Conservation (phyloP, 257 asterid species). For the Anisodus tanguticus region DNA sequence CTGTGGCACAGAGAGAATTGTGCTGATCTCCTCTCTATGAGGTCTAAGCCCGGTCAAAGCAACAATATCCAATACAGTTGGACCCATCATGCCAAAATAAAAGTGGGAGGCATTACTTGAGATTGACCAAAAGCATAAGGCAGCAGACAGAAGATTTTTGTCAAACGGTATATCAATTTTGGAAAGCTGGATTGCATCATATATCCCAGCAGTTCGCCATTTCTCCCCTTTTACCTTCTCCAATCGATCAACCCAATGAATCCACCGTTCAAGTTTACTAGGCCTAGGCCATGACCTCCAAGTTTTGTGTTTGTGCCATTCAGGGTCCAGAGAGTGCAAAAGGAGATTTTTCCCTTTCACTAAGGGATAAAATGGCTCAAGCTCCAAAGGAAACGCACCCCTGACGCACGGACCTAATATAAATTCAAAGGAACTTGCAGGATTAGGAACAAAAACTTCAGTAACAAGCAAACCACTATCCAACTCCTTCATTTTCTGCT, state of each 20-base stretch:
- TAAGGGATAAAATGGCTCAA: conserved; percentile 15
- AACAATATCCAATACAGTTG: conserved; percentile 20
- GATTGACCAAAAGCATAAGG: conserved; percentile 15
- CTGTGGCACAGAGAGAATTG: not conserved
- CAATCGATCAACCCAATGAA: conserved; percentile 2
- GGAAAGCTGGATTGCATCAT: conserved; percentile 20
- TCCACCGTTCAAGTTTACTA: too few relatives aligned
- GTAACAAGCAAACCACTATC: not conserved
- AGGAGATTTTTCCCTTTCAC: conserved; percentile 5
- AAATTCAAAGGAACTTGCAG: not conserved
- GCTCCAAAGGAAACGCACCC: not conserved
- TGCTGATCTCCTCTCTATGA: not conserved
- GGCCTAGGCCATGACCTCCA: not conserved
- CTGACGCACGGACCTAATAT: not conserved
- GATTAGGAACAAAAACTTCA: conserved; percentile 24
- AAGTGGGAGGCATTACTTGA: conserved; percentile 23
- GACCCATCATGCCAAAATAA: conserved; percentile 16
- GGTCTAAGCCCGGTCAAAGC: conserved; percentile 19
- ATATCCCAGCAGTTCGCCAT: conserved; percentile 5
- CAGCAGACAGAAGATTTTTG: conserved; percentile 15
- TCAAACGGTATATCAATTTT: not conserved
- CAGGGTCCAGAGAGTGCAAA: not conserved
- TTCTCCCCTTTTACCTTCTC: conserved; percentile 4
- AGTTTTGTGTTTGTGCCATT: not conserved
- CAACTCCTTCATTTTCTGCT: not conserved